Evolutionary conservation across 2,329 filamentous ascomycete genomes (phyloP).

Genomic region (Talaromyces sp.): DNA sequence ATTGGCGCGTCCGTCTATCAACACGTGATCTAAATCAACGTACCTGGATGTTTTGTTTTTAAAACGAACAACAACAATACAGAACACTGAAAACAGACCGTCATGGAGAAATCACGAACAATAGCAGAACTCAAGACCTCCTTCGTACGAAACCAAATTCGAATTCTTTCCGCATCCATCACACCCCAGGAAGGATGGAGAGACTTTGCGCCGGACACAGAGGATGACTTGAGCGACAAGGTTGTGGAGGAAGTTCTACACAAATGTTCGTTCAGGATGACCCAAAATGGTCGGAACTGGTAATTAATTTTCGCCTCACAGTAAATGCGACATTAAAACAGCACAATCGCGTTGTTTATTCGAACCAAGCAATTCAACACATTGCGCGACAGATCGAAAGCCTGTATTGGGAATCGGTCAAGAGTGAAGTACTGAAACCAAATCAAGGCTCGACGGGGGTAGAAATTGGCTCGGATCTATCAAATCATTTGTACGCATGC

Average conservation of each 20-base stretch:
- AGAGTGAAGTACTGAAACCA: slow-evolving; percentile 27
- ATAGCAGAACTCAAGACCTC: slow-evolving; percentile 48
- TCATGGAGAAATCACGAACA: slow-evolving; percentile 39
- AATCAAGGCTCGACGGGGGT: slow-evolving; percentile 26
- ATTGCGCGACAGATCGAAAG: slow-evolving; percentile 52
- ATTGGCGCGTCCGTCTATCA: background rate
- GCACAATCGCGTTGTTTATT: slow-evolving; percentile 51
- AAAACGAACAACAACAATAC: slow-evolving; percentile 5
- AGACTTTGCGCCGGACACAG: slow-evolving; percentile 37
- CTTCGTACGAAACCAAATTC: slow-evolving; percentile 49
- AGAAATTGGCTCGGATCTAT: slow-evolving; percentile 37
- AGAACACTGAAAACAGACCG: slow-evolving; percentile 9
- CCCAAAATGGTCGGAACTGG: background rate
- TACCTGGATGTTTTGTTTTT: background rate
- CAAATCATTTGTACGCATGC: slow-evolving; percentile 31
- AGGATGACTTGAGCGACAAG: slow-evolving; percentile 45
- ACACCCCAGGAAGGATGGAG: slow-evolving; percentile 45
- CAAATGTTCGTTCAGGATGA: slow-evolving; percentile 39
- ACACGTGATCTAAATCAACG: slow-evolving; percentile 7
- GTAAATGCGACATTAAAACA: slow-evolving; percentile 50
- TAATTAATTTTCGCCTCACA: slow-evolving; percentile 21
- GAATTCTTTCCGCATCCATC: slow-evolving; percentile 47
- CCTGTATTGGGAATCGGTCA: slow-evolving; percentile 50
- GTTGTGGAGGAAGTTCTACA: slow-evolving; percentile 47
- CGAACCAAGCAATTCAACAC: slow-evolving; percentile 51